Evolutionary conservation across 2,329 filamentous ascomycete species (phyloP), one percentile per base, ranked within the genome.

Genomic region (Fusarium sp.): DNA sequence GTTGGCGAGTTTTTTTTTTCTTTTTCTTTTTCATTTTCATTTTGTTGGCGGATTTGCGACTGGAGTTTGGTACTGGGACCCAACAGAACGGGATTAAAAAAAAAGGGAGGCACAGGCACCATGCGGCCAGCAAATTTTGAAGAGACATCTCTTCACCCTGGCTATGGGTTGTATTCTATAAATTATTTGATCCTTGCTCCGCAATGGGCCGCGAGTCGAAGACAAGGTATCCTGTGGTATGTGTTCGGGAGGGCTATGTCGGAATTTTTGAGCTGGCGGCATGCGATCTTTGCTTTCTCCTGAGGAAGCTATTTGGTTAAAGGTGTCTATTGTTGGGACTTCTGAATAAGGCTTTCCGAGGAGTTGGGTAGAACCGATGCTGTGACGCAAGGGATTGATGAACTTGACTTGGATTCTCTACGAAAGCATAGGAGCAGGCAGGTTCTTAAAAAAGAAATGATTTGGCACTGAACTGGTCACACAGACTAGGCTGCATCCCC

Each of bases 21-120:
- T 51, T 60, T 61, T 23, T 16, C 41, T 50, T 47, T 53, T 55
- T 58, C 44, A 54, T 61, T 44, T 28, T 54, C 53, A 34, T 57
- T 60, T 34, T 44, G 40, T 41, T 56, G 54, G 58, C 62, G 50
- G 55, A 62, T 65, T 55, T 61, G 52, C 57, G 60, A 54, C 54
- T 46, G 73, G 73, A 74, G 73, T 75, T 73, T 66, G 73, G 67
- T 47, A 62, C 40, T 58, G 71, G 60, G 55, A 60, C 56, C 31
- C n/a, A 60, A 58, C 50, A 60, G 54, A 57, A 59, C 39, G 56
- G 12, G 9, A 34, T 9, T 9, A 34, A 34, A 34, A 60, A 62
- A 65, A 58, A 53, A 71, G 52, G 37, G 36, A 30, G 23, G 48
- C n/a, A 58, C 34, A 37, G 44, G 41, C 55, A 68, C 48, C 41